Evolutionary conservation across 1,284 basidiomycete species (phyloP), one percentile per base, ranked within the genome.

Genomic region (Cryptococcus jaspeensis): DNA sequence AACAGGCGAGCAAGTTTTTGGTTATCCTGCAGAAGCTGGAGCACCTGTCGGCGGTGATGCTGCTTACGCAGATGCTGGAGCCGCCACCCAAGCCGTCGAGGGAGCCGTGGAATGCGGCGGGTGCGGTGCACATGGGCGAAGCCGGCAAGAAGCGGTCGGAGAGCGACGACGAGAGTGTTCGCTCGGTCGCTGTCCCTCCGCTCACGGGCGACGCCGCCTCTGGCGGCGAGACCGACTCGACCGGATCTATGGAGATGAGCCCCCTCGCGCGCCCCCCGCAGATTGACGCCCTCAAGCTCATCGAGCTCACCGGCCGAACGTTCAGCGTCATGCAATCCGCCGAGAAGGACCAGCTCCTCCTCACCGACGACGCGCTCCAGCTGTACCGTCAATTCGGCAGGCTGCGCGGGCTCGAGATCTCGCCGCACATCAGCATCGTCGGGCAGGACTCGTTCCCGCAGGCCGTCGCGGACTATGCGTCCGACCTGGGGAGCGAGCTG

Each of bases 1-100:
- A 70, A 41, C 52, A 63, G 22, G 75, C 72, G 7, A 60, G 63
- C 16, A 63, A 66, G 35, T 87, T 95, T 69, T 84, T 89, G 0
- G 85, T 97, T 59, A 87, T 98, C 16, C 83, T 99, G n/a, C 91
- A 93, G 74, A 88, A 87, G 73, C 82, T 96, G 59, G 91, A 94
- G 64, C 90, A 97, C 71, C 79, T 99, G 7, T 78, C 81, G 0
- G 76, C 81, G 1, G 75, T 81, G 59, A 82, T 84, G 81, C 77
- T 80, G 45, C 74, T 83, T 56, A 73, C 80, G 16, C 78, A 81
- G 58, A 77, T 83, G 52, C 74, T 83, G 50, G 78, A 79, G 56
- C 75, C 78, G 9, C 58, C 62, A 2, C 18, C 61, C 49, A 28
- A 4, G 20, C 23, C 35, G 5, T 9, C n/a, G 5, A 53, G 50